Base-by-base conservation (phyloP, 2,329 filamentous ascomycete genomes). In the Ceratocystis smalleyi region DNA sequence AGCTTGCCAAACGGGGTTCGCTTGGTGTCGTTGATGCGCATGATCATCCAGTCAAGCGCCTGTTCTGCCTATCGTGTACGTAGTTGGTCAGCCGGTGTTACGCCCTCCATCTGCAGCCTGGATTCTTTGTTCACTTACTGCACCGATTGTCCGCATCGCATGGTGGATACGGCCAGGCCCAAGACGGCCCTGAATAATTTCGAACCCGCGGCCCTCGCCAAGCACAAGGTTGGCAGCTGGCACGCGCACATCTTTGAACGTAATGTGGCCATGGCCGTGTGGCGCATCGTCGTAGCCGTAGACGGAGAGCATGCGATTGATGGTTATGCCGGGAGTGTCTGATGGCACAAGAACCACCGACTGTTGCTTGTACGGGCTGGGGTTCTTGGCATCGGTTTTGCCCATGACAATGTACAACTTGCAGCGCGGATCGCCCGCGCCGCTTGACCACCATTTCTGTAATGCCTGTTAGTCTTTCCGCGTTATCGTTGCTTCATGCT, bases 391-490 rank as follows among this genome's bases (percentile, higher is more conserved):
- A 72, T 95, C 88, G 12, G 83, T 87, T 81, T 97, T 96, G 76
- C 90, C 94, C 88, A 99, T 96, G 70, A 96, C 91, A 67, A 99
- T 86, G 78, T 96, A 97, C 73, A 99, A 79, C 75, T 88, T 82
- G 80, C 94, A 99, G 70, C 92, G 83, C 66, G 87, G 88, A 76
- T 99, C 94, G 66, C 94, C 94, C 19, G 91, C 91, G 69, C 94
- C 94, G 68, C 89, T 95, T 32, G 90, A 95, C 94, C 94, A 99
- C 94, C 94, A 99, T 89, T 99, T 99, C 83, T 92, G 70, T 17
- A 15, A 5, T 2, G 3, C 19, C 30, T 17, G 67, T 70, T 60
- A 65, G 66, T 2, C 22, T 17, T 24, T 27, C n/a, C 17, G 6
- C 8, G 5, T 15, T 22, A 10, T 22, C 45, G 19, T 8, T 6